Evolutionary conservation across 345 rosid genomes (phyloP).

Genomic region (Linum trigynum): DNA sequence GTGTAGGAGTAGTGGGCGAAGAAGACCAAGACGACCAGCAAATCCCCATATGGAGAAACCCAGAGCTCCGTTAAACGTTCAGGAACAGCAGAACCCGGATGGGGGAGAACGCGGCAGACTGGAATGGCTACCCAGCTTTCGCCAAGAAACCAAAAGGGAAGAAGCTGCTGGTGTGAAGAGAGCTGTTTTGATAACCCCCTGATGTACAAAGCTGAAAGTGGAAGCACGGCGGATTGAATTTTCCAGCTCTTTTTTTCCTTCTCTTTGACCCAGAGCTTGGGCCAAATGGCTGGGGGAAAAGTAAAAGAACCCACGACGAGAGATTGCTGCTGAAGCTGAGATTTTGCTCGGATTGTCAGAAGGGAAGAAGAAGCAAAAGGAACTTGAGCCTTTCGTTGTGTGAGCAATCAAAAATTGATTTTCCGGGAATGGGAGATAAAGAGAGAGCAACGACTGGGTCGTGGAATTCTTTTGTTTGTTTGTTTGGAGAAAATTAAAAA

Average conservation of each 20-base stretch:
- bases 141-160: no score
- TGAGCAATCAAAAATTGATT: not conserved
- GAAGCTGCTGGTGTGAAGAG: no score
- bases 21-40: constrained; percentile 71
- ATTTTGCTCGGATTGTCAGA: no score
- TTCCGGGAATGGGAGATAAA: not conserved
- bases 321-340: not conserved
- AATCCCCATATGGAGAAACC: constrained; percentile 37
- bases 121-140: no score
- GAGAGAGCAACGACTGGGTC: not conserved
- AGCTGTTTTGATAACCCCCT: not conserved
- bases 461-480: not conserved
- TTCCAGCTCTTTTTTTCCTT: not conserved
- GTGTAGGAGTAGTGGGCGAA: constrained; percentile 32
- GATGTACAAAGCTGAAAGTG: not conserved
- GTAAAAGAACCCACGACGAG: not conserved
- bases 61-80: not conserved
- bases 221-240: not conserved
- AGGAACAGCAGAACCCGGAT: not conserved
- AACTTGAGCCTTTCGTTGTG: not conserved
- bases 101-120: not conserved
- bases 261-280: not conserved
- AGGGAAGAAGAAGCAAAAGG: no score
- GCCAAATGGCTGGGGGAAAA: not conserved
- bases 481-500: no score